Base-by-base conservation (phyloP, 768 basidiomycete genomes). In the Hysterangium stoloniferum region DNA sequence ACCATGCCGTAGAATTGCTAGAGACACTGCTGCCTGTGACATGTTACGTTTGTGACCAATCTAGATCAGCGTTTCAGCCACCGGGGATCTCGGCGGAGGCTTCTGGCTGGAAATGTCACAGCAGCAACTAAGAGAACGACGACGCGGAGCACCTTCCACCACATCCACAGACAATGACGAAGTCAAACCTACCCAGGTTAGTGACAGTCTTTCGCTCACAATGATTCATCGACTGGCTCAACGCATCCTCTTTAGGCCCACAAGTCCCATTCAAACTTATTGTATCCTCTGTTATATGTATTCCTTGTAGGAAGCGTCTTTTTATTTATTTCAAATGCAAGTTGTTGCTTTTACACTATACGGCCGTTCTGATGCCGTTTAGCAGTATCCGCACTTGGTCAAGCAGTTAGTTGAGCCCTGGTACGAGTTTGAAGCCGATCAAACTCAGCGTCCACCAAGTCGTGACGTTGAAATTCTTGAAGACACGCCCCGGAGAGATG, bases 401-500 rank as follows among this genome's bases (percentile, higher is more conserved):
- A 29, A 52, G 22, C 17, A 45, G 9, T 20, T 45, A 19, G 33
- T 52, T 31, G 43, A 25, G 2, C 20, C 17, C 24, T 45, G 52
- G 52, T 36, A 35, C 11, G 52, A 45, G n/a, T 38, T 52, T 29
- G 35, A 47, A 11, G 42, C 32, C 20, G 33, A 19, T 17, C 20
- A 5, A 13, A n/a, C 27, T 17, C 15, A 12, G 4, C 31, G 27
- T 19, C 22, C 31, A 35, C 12, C 31, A 34, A 25, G 20, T 13
- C 33, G 11, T 17, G 11, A 45, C 8, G 49, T 60, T n/a, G 60
- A 62, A 17, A 71, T 79, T 49, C 45, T 62, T 15, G 78, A 82
- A 0, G 92, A 94, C 61, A 60, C 70, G 6, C 58, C 64, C 20
- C 85, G 79, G 62, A 76, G 80, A 31, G 76, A 82, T 40, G 89